These are phyloP conservation scores for Ilyonectria destructans DNA, from an alignment of 2,329 filamentous ascomycete species.

Conservation along the genomic window DNA sequence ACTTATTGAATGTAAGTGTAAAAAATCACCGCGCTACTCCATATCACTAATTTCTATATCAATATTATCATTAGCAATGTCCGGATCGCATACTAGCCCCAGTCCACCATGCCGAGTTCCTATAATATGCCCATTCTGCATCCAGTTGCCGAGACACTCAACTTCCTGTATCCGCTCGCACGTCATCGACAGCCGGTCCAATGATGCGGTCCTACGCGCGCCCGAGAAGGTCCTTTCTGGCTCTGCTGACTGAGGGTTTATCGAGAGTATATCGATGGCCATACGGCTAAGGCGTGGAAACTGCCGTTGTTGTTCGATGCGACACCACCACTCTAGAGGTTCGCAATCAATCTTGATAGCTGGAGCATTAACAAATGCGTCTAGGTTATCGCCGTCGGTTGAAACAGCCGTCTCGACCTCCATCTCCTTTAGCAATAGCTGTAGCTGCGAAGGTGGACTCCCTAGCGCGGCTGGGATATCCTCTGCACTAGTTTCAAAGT, in stretches of 20 bases:
- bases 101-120: not conserved
- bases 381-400: not conserved
- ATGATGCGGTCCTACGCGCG: constrained; percentile 1
- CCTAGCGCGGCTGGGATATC: not conserved
- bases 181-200: not conserved
- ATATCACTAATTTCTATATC: constrained; percentile 2
- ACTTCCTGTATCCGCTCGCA: constrained; percentile 1
- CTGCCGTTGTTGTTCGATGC: too few relatives aligned
- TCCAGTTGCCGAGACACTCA: constrained; percentile 2
- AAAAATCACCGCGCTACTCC: not conserved
- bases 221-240: not conserved
- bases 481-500: not conserved
- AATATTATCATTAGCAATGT: not conserved
- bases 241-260: not conserved
- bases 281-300: not conserved
- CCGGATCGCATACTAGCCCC: not conserved
- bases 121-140: constrained; percentile 1
- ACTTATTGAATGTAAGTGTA: not conserved
- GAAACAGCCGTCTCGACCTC: not conserved
- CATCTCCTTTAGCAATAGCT: not conserved
- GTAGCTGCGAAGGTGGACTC: not conserved
- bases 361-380: constrained; percentile 1
- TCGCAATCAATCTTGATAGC: constrained; percentile 1
- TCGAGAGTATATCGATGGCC: constrained; percentile 1
- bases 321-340: too few relatives aligned